Base-by-base conservation (phyloP, 495 filamentous ascomycete genomes). In the Letharia lupina region DNA sequence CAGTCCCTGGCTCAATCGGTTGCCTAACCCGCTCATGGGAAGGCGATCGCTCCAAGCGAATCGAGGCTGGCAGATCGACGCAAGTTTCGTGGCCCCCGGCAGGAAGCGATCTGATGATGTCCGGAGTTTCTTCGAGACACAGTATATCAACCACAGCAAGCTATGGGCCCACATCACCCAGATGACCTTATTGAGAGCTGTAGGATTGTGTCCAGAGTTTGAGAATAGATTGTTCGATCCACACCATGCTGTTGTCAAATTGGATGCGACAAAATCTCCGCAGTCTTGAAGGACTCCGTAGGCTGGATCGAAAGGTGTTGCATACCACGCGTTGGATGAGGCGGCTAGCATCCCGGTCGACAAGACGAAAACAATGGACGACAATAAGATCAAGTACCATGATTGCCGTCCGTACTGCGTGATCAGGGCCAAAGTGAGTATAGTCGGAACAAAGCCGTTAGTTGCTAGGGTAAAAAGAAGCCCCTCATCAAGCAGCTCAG, bases 311-410 rank as follows among this genome's bases (percentile, higher is more conserved):
- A 47, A 47, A 47, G 15, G 4, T 6, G 44, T 8, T 16, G 18
- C 44, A 20, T 47, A 47, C 44, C 44, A 20, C 5, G 16, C 44
- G 15, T 20, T 47, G 44, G 44, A 47, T 47, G 44, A 47, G 15
- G 16, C 44, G 15, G 44, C 44, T 47, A 47, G 44, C 44, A 20
- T 47, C 2, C 15, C 44, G 3, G 44, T 47, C 44, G 44, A 47
- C n/a, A 66, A 33, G 16, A 28, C n/a, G 33, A 62, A 31, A 37
- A 18, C 7, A 7, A 48, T 61, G 12, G 28, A 61, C 16, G 58
- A 45, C 47, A 66, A 28, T 6, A 56, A n/a, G 16, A 56, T 61
- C 16, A 66, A 15, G 44, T 62, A 59, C 65, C 65, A 66, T 31
- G 65, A 61, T 23, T 62, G 58, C 10, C 65, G 39, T 31, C 59